Conservation (phyloP, 2,329 filamentous ascomycete genomes). For the Alternaria infectoria region DNA sequence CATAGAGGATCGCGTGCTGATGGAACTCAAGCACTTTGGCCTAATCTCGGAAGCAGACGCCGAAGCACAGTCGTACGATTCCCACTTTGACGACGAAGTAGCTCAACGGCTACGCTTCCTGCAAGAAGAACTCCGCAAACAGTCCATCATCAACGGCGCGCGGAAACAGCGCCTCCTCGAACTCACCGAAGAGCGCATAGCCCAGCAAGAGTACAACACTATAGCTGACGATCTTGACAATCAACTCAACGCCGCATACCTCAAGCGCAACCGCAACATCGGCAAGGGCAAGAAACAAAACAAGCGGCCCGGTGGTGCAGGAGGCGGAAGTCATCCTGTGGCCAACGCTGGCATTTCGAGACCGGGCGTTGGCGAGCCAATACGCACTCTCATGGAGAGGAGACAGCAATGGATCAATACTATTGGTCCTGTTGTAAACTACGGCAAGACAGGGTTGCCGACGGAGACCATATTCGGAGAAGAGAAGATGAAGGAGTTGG, state of each 20-base stretch:
- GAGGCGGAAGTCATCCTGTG: constrained; percentile 68
- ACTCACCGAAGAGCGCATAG: constrained; percentile 89
- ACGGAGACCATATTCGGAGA: constrained; percentile 78
- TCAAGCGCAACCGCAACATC: constrained; percentile 92
- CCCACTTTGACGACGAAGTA: constrained; percentile 91
- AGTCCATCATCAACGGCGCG: constrained; percentile 87
- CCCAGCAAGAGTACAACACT: constrained; percentile 94
- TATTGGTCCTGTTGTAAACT: constrained; percentile 89
- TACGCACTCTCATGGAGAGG: constrained; percentile 90
- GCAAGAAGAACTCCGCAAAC: constrained; percentile 80
- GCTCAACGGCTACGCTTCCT: constrained; percentile 86
- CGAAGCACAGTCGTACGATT: constrained; percentile 77
- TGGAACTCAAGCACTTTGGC: constrained; percentile 89
- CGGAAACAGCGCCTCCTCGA: constrained; percentile 87
- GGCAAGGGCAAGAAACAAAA: constrained; percentile 90
- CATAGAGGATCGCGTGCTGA: constrained; percentile 88
- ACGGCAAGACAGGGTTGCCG: constrained; percentile 78
- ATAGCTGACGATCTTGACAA: constrained; percentile 96
- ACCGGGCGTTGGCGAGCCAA: constrained; percentile 82
- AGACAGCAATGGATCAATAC: constrained; percentile 87
- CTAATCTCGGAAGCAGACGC: constrained; percentile 78
- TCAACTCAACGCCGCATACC: constrained; percentile 92
- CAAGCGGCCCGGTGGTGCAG: constrained; percentile 77
- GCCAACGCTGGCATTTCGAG: constrained; percentile 45
- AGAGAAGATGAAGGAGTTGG: constrained; percentile 72